Evolutionary conservation across 2,329 filamentous ascomycete genomes (phyloP).

Genomic region (Calonectria pauciramosa): DNA sequence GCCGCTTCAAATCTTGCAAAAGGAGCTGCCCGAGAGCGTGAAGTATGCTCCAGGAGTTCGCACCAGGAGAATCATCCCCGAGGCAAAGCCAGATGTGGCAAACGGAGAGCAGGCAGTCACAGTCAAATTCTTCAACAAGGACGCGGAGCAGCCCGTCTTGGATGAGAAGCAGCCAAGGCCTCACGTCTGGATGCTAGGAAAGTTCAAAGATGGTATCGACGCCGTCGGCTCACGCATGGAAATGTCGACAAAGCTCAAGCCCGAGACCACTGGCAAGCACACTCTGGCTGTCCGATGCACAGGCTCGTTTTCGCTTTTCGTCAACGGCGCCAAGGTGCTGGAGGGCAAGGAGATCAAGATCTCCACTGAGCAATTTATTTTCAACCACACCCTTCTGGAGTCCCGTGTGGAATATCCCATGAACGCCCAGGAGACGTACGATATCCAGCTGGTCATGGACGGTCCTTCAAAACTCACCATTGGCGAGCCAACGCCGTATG

Average conservation of each 20-base stretch:
- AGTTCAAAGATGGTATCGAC: constrained; percentile 16
- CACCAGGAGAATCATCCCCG: constrained; percentile 29
- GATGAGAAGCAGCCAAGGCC: constrained; percentile 19
- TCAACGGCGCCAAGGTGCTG: constrained; percentile 19
- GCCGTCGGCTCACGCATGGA: constrained; percentile 22
- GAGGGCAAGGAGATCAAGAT: constrained; percentile 12
- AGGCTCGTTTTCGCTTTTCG: constrained; percentile 15
- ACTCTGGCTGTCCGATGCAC: constrained; percentile 28
- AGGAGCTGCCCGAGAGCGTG: not conserved
- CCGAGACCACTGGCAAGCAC: constrained; percentile 28
- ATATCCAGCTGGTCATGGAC: constrained; percentile 22
- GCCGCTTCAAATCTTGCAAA: constrained; percentile 15
- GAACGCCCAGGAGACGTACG: constrained; percentile 17
- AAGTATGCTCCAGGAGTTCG: constrained; percentile 28
- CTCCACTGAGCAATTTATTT: constrained; percentile 34
- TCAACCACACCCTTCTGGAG: constrained; percentile 25
- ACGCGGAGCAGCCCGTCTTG: not conserved
- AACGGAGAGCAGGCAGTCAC: constrained; percentile 17
- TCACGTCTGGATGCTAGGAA: constrained; percentile 26
- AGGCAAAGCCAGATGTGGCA: not conserved
- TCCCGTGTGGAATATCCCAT: constrained; percentile 23
- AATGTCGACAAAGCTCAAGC: constrained; percentile 15
- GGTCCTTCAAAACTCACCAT: constrained; percentile 3
- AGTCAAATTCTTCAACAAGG: constrained; percentile 26
- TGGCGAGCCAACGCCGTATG: constrained; percentile 26